phyloP scores from a whole-genome alignment of 2,329 filamentous ascomycete genomes.

The Allantophomopsis cytisporea region DNA sequence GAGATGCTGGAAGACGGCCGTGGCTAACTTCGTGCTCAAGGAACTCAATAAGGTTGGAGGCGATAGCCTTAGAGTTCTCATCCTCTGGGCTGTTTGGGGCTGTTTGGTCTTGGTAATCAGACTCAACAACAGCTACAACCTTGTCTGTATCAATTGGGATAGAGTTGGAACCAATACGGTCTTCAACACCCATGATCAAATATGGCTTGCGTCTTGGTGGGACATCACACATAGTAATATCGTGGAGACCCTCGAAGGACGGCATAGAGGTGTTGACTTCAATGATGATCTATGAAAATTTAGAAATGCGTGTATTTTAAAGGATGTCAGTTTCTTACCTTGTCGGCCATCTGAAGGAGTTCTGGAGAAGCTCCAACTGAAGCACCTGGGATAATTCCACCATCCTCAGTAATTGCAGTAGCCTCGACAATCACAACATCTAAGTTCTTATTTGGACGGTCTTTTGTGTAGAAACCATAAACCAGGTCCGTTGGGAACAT shows the following conservation, averaged over 20 bases:
- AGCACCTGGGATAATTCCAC: slow-evolving; percentile 77
- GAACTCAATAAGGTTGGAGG: slow-evolving; percentile 68
- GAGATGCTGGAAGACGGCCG: slow-evolving; percentile 62
- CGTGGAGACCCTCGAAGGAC: slow-evolving; percentile 77
- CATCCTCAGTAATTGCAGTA: slow-evolving; percentile 76
- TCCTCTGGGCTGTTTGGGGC: slow-evolving; percentile 67
- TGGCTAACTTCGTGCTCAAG: slow-evolving; percentile 74
- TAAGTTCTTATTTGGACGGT: slow-evolving; percentile 56
- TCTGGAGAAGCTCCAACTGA: slow-evolving; percentile 78
- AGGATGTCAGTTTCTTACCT: slow-evolving; percentile 28
- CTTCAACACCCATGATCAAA: slow-evolving; percentile 72
- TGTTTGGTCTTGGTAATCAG: slow-evolving; percentile 63
- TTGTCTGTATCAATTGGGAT: slow-evolving; percentile 77
- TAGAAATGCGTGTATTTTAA: background rate
- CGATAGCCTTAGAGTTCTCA: slow-evolving; percentile 58
- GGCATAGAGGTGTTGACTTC: slow-evolving; percentile 83
- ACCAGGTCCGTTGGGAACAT: slow-evolving; percentile 86
- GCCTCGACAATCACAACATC: slow-evolving; percentile 82
- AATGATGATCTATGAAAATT: slow-evolving; percentile 53
- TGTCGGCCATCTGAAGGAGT: slow-evolving; percentile 81
- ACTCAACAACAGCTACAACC: slow-evolving; percentile 75
- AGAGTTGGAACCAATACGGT: slow-evolving; percentile 70
- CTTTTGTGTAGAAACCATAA: slow-evolving; percentile 76
- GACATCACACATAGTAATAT: slow-evolving; percentile 80
- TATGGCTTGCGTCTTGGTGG: slow-evolving; percentile 75